Conservation (phyloP, 2,329 filamentous ascomycete genomes). For the Cryphonectria japonica region DNA sequence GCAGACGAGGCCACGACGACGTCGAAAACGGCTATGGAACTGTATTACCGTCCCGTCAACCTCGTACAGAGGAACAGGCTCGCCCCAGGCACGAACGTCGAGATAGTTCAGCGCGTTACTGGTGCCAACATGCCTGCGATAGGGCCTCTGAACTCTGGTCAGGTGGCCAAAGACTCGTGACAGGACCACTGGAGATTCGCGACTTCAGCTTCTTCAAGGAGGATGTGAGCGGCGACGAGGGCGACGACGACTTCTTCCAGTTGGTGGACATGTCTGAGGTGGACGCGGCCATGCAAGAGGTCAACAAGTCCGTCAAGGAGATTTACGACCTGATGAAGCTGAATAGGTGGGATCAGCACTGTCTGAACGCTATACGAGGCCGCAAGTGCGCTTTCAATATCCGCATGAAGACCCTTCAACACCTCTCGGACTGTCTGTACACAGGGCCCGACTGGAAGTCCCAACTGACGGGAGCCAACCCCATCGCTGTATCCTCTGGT, state of each 20-base stretch:
- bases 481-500: slow-evolving; percentile 1
- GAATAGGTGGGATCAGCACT: background rate
- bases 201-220: background rate
- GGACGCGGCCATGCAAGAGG: background rate
- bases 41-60: background rate
- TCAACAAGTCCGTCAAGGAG: background rate
- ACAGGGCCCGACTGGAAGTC: background rate
- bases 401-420: background rate
- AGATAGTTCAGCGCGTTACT: background rate
- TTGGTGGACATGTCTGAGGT: background rate
- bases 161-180: background rate
- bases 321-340: slow-evolving; percentile 7
- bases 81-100: background rate
- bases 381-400: background rate
- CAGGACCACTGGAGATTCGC: background rate
- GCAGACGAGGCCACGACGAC: background rate
- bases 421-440: background rate
- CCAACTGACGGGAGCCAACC: background rate
- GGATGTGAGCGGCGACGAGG: background rate
- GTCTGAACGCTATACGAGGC: background rate
- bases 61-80: background rate
- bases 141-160: background rate
- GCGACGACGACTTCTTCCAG: background rate
- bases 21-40: background rate
- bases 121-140: background rate